These are phyloP conservation scores for Zygotorulaspora chibaensis DNA, from an alignment of 805 yeast species.

Conservation along the genomic window DNA sequence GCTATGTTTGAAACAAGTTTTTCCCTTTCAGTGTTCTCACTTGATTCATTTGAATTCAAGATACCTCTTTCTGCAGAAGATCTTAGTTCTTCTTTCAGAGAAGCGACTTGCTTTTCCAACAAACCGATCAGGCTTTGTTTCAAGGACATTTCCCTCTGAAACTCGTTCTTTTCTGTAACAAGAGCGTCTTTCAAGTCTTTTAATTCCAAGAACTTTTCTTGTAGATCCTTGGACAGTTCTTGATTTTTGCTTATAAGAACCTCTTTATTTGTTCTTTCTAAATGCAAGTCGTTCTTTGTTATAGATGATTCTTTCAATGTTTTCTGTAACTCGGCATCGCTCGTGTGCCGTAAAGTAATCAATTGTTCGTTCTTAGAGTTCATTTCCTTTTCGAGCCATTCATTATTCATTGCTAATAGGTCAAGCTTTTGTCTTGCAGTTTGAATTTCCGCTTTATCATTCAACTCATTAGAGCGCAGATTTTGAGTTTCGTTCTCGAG, in stretches of 20 bases:
- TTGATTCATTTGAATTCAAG: slow-evolving; percentile 38
- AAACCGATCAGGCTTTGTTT: slow-evolving; percentile 60
- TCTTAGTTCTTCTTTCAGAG: slow-evolving; percentile 44
- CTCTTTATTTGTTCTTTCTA: slow-evolving; percentile 30
- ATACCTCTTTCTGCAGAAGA: slow-evolving; percentile 47
- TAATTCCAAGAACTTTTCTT: slow-evolving; percentile 42
- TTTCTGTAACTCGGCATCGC: slow-evolving; percentile 58
- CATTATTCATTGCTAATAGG: slow-evolving; percentile 30
- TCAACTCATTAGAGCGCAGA: slow-evolving; percentile 27
- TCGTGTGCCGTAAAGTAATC: slow-evolving; percentile 22
- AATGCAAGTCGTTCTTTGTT: slow-evolving; percentile 26
- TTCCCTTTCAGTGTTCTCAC: slow-evolving; percentile 31
- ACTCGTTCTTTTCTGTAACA: slow-evolving; percentile 44
- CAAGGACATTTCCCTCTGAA: slow-evolving; percentile 51
- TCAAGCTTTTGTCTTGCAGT: slow-evolving; percentile 36
- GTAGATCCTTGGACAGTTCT: slow-evolving; percentile 38
- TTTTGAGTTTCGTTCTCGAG: slow-evolving; percentile 37
- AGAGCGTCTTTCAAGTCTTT: slow-evolving; percentile 45
- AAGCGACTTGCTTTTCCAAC: slow-evolving; percentile 35
- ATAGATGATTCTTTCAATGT: slow-evolving; percentile 41
- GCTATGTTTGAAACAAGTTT: slow-evolving; percentile 32
- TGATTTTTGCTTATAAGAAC: slow-evolving; percentile 36
- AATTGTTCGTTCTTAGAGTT: slow-evolving; percentile 8
- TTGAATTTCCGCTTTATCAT: slow-evolving; percentile 36
- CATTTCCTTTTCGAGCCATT: slow-evolving; percentile 28